Evolutionary conservation across 768 basidiomycete genomes (phyloP), one percentile per base, ranked within the genome.

Genomic region (Suillus discolor): DNA sequence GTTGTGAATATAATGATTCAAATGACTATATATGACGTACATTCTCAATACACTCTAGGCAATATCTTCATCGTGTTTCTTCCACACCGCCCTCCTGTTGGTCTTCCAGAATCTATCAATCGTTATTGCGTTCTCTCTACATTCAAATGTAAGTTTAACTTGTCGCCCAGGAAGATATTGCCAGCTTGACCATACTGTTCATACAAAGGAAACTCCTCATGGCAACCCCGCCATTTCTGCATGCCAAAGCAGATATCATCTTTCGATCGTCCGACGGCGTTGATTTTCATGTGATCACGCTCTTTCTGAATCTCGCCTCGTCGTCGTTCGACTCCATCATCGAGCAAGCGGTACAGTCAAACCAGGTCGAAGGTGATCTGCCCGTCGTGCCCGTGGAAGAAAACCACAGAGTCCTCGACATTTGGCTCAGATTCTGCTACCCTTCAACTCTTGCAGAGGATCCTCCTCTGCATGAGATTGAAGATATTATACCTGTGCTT

Each of bases 181-280:
- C 11, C 36, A 38, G 11, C 13, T 23, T 41, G 23, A 59, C 38
- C 9, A 34, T 53, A 13, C 16, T 53, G 8, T 53, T 28, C 53
- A 34, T 31, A 11, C 9, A 54, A 54, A 31, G 8, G 9, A 38
- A 38, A 38, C 25, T 15, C 2, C 53, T 54, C 28, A 31, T 54
- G 53, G 25, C 8, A 18, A 16, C 74, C 80, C 28, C 65, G 63
- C 67, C 69, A 20, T 77, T 81, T 73, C 65, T 79, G 61, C 71
- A 74, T 47, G 68, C 64, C 28, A 71, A 75, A 36, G 79, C 76
- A 4, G 79, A 81, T 65, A 67, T 80, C 45, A 72, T 80, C 38
- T 67, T 82, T 20, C 72, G 74, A n/a, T 81, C 79, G 2, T 62
- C 69, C 0, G 80, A 83, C 65, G 73, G 73, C 7, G 74, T 76